phyloP scores from a whole-genome alignment of 345 rosid genomes.

The Linum usitatissimum region DNA sequence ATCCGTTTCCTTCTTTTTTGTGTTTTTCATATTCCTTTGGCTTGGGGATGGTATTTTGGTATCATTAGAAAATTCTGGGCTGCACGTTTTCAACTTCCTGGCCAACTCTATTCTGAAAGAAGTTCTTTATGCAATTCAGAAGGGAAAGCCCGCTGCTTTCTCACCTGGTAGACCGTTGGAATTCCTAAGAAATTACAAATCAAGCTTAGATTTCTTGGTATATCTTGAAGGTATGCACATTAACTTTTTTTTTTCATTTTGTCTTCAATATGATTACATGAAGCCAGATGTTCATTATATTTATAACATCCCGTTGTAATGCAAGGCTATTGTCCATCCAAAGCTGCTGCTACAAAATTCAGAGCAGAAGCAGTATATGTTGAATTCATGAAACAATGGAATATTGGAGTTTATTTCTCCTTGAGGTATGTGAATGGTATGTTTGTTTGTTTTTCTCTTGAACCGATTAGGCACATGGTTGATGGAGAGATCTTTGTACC shows the following conservation, averaged over 20 bases:
- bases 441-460: neutral
- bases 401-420: constrained; percentile 87
- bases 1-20: neutral
- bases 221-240: constrained; percentile 68
- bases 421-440: constrained; percentile 45
- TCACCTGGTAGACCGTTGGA: constrained; percentile 96
- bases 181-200: constrained; percentile 83
- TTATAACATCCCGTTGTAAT: constrained; percentile 34
- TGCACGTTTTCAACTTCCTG: constrained; percentile 91
- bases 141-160: constrained; percentile 92
- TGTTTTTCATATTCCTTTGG: neutral
- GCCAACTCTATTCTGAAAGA: constrained; percentile 94
- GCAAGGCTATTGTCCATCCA: constrained; percentile 95
- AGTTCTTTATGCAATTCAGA: constrained; percentile 73
- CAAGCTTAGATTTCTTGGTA: constrained; percentile 76
- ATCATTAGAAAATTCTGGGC: constrained; percentile 70
- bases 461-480: neutral
- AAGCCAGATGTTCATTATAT: constrained; percentile 18
- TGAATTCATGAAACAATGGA: constrained; percentile 97
- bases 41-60: constrained; percentile 9
- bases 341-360: constrained; percentile 82
- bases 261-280: neutral
- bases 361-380: constrained; percentile 57
- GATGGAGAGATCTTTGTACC: constrained; percentile 4
- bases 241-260: neutral